phyloP scores from a whole-genome alignment of 2,329 filamentous ascomycete genomes.

The Cryphonectria carpinicola region DNA sequence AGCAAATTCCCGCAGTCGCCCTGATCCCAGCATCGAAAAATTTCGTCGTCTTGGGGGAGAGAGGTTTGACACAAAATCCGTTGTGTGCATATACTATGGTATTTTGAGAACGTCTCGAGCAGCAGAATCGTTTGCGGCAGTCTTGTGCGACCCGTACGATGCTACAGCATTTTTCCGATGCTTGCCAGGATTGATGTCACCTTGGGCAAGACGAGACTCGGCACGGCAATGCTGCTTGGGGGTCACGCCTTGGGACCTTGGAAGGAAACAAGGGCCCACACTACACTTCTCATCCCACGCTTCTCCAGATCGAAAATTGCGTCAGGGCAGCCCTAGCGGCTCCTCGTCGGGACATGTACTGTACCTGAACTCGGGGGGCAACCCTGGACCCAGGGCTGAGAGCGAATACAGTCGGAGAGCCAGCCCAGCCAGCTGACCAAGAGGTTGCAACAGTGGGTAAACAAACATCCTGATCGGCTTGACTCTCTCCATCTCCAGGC shows the following conservation, averaged over 20 bases:
- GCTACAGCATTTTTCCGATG: not conserved
- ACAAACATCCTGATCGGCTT: not conserved
- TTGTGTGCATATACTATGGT: not conserved
- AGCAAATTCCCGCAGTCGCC: slow-evolving; percentile 15
- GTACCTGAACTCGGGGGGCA: slow-evolving; percentile 18
- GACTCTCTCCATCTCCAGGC: not conserved
- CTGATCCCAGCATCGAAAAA: slow-evolving; percentile 12
- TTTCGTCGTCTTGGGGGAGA: not conserved
- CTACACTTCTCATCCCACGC: slow-evolving; percentile 26
- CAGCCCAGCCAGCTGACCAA: slow-evolving; percentile 20
- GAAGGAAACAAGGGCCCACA: slow-evolving; percentile 26
- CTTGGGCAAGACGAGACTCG: not conserved
- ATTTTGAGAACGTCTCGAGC: not conserved
- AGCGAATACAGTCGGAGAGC: slow-evolving; percentile 6
- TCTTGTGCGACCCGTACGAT: not conserved
- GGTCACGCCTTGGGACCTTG: slow-evolving; percentile 9
- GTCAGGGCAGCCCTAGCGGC: slow-evolving; percentile 24
- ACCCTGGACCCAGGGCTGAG: slow-evolving; percentile 10
- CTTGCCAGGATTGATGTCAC: not conserved
- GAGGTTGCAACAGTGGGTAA: not conserved
- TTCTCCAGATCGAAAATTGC: slow-evolving; percentile 30
- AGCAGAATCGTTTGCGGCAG: not conserved
- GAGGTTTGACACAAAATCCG: not conserved
- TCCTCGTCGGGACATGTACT: slow-evolving; percentile 22
- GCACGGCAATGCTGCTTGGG: not conserved